A percentile compares a stretch with the other conserved stretches of the same genome.
These are phyloP conservation scores for Phycomyces nitens DNA, from an alignment of 192 early-diverging fungal genomes.

Conservation along the genomic window DNA sequence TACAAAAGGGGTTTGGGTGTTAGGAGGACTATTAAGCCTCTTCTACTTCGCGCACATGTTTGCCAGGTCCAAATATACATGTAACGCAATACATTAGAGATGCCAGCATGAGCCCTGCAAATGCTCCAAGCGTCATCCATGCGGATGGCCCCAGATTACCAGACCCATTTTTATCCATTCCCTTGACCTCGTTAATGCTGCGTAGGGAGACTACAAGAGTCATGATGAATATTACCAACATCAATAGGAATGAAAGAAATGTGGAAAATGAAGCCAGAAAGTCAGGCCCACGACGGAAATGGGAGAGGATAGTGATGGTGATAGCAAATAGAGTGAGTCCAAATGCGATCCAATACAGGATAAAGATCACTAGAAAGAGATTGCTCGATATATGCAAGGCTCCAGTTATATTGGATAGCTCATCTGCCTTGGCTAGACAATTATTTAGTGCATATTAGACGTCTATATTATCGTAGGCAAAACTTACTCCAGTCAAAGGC, in stretches of 20 bases:
- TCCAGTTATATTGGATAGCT: neutral
- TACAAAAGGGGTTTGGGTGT: too few relatives aligned
- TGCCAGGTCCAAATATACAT: slow-evolving; percentile 27
- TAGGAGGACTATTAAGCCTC: neutral
- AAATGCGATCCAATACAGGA: slow-evolving; percentile 28
- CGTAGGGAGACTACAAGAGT: slow-evolving; percentile 23
- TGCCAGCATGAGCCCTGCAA: slow-evolving; percentile 16
- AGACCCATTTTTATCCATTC: neutral
- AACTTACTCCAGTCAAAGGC: slow-evolving; percentile 27
- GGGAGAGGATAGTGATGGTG: slow-evolving; percentile 19
- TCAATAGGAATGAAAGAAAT: slow-evolving; percentile 29
- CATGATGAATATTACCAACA: slow-evolving; percentile 29
- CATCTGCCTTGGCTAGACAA: slow-evolving; percentile 4
- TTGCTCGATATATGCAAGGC: slow-evolving; percentile 10
- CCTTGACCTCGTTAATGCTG: slow-evolving; percentile 24
- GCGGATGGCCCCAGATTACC: slow-evolving; percentile 24
- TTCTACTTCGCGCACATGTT: neutral
- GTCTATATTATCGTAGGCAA: neutral
- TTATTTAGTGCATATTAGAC: neutral
- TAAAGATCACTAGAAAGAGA: slow-evolving; percentile 25
- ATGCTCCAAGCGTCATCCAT: slow-evolving; percentile 32
- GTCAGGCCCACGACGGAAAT: slow-evolving; percentile 26
- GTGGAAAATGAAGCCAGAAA: slow-evolving; percentile 25
- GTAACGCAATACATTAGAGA: slow-evolving; percentile 28
- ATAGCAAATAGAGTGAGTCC: slow-evolving; percentile 25